These are phyloP conservation scores for Blepharisma japonicum DNA, from an alignment of 73 alveolate species.

Conservation along the genomic window DNA sequence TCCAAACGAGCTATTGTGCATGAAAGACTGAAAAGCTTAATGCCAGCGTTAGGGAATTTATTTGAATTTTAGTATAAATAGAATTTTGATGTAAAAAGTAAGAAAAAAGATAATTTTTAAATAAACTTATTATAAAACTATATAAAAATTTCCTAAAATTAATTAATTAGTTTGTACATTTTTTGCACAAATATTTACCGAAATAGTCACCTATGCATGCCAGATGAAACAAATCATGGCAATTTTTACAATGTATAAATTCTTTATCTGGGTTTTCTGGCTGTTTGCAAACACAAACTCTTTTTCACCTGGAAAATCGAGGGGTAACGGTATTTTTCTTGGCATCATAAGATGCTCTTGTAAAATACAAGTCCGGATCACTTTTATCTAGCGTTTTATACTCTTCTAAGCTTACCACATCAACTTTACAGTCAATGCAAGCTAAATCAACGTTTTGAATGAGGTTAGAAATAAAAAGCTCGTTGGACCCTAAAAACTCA, in stretches of 20 bases:
- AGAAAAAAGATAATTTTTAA: no score
- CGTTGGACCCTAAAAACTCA: no score
- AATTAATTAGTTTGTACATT: background rate
- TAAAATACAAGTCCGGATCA: background rate
- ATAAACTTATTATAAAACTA: no score
- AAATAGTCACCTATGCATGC: background rate
- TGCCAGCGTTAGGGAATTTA: no score
- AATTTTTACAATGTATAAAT: background rate
- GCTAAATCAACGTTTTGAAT: no score
- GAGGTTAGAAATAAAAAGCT: no score
- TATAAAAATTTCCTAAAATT: no score
- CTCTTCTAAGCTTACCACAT: background rate
- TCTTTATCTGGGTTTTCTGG: conserved; percentile 11
- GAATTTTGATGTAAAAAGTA: no score
- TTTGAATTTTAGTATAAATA: no score
- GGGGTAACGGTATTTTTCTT: background rate
- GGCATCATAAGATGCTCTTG: background rate
- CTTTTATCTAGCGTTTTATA: background rate
- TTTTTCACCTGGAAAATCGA: background rate
- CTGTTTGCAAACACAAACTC: background rate
- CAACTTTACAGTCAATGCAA: no score
- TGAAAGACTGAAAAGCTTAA: background rate
- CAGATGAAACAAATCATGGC: background rate
- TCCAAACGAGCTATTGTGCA: background rate
- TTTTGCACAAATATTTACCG: conserved; percentile 1